Base-by-base conservation (phyloP, 805 yeast species). In the Kazachstania martiniae region DNA sequence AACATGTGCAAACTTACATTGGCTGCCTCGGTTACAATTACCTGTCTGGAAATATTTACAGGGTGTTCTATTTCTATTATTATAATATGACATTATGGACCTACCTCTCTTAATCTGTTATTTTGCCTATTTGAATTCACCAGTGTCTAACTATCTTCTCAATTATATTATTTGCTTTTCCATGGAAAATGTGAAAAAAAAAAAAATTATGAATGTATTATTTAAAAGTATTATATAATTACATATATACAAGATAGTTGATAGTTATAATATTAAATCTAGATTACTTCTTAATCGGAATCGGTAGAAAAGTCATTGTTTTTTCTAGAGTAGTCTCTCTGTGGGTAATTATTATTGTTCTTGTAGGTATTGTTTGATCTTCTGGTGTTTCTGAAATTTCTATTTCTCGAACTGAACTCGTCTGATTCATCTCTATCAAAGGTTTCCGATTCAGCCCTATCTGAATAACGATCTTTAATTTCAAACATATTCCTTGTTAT, bases 41-140 rank as follows among this genome's bases (percentile, higher is more conserved):
- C 66, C 68, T 35, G 61, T 62, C 33, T 59, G 65, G 36, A 47
- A 68, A 39, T 47, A 70, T 35, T 56, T 65, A 42, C 74, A 69
- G 1, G 66, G 67, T 3, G 53, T 51, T 34, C 47, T 52, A 22
- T 33, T 43, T 5, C 36, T 33, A 10, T 40, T 41, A 25, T 35
- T 33, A 21, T 28, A 22, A 12, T 25, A 33, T 16, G 32, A 15
- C 36, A 33, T 33, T 17, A 7, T n/a, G n/a, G n/a, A n/a, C n/a
- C n/a, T n/a, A n/a, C n/a, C n/a, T n/a, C n/a, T n/a, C n/a, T n/a
- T n/a, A n/a, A n/a, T n/a, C n/a, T n/a, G n/a, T n/a, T n/a, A n/a
- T n/a, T n/a, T n/a, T n/a, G n/a, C n/a, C n/a, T n/a, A n/a, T n/a
- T n/a, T n/a, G n/a, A n/a, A n/a, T n/a, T n/a, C n/a, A n/a, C n/a